Percentiles rank a stretch among this genome's conserved stretches.
Evolutionary conservation across 2,329 filamentous ascomycete species (phyloP).

Genomic region (Trichoderma gracile): DNA sequence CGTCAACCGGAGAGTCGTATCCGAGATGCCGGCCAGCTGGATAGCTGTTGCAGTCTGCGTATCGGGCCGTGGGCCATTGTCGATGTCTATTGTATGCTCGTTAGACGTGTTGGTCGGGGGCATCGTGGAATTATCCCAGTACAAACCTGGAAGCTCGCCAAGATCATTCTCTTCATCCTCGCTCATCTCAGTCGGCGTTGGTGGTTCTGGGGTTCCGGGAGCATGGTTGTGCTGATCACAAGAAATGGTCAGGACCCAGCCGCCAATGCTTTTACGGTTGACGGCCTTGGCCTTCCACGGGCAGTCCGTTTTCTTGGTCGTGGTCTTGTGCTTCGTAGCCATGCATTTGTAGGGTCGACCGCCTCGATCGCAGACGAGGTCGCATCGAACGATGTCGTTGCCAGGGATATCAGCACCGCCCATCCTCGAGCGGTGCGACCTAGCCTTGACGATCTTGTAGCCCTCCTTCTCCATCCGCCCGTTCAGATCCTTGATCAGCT

Average conservation of each 20-base stretch:
- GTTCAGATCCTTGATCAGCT: constrained; percentile 45
- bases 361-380: constrained; percentile 49
- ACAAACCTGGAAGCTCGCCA: constrained; percentile 30
- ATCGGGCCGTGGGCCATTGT: constrained; percentile 39
- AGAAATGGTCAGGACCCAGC: constrained; percentile 48
- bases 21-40: constrained; percentile 44
- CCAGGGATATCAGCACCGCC: constrained; percentile 44
- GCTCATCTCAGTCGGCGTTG: constrained; percentile 38
- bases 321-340: constrained; percentile 49
- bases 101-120: not conserved
- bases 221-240: constrained; percentile 50
- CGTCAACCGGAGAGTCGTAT: constrained; percentile 42
- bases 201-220: constrained; percentile 47
- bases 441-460: constrained; percentile 49
- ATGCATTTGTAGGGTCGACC: constrained; percentile 47
- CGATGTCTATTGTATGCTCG: constrained; percentile 13
- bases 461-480: constrained; percentile 47
- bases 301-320: constrained; percentile 49
- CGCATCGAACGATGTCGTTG: constrained; percentile 48
- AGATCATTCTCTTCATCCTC: constrained; percentile 39
- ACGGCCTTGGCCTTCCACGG: constrained; percentile 51
- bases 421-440: constrained; percentile 46
- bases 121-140: not conserved
- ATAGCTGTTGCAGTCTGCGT: constrained; percentile 42
- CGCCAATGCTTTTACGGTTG: constrained; percentile 45